phyloP scores from a whole-genome alignment of 164 flowering plant species.

The Dillenia turbinata region DNA sequence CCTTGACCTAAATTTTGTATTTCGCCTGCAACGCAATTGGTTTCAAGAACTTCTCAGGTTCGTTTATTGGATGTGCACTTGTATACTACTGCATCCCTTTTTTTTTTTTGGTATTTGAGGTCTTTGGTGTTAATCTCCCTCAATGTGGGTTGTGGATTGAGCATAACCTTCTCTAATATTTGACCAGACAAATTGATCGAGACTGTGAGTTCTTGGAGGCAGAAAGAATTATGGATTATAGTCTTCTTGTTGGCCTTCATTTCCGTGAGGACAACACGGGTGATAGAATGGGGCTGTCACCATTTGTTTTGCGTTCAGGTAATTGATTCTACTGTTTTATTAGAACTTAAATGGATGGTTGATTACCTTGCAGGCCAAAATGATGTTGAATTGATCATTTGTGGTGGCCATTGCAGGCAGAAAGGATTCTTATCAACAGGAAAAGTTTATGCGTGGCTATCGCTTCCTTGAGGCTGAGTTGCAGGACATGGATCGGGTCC shows the following conservation, averaged over 20 bases:
- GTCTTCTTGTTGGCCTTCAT: slow-evolving; percentile 85
- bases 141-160: too few species aligned
- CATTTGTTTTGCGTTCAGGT: slow-evolving; percentile 61
- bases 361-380: not conserved
- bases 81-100: not conserved
- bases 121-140: too few species aligned
- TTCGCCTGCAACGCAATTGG: slow-evolving; percentile 61
- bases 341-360: not conserved
- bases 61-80: slow-evolving; percentile 13
- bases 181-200: slow-evolving; percentile 68
- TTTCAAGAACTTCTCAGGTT: slow-evolving; percentile 68
- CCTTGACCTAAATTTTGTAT: slow-evolving; percentile 78
- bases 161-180: not conserved
- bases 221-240: slow-evolving; percentile 88
- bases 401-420: slow-evolving; percentile 36
- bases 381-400: not conserved
- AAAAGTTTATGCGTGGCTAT: slow-evolving; percentile 58
- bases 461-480: slow-evolving; percentile 65
- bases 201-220: slow-evolving; percentile 87
- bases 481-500: slow-evolving; percentile 61
- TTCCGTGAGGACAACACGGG: slow-evolving; percentile 64
- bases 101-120: not conserved
- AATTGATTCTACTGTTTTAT: slow-evolving; percentile 10
- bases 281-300: slow-evolving; percentile 66
- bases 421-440: slow-evolving; percentile 49